Conservation (phyloP, 2,329 filamentous ascomycete genomes). For the Emergomyces pasteurianus region DNA sequence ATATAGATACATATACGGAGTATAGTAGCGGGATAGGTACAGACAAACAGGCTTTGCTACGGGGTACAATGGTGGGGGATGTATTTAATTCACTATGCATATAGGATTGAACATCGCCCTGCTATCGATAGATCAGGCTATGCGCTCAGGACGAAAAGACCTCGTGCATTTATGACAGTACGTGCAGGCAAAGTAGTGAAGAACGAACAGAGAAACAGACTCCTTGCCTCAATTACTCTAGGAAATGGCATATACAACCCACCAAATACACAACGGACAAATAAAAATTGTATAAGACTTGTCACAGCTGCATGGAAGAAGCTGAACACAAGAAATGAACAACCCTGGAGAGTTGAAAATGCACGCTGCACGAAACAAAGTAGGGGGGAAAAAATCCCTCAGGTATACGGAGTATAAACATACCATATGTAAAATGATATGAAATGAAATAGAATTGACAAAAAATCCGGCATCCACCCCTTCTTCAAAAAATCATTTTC, state of each 20-base stretch:
- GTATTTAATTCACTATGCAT: too few relatives aligned
- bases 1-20: too few relatives aligned
- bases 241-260: neutral
- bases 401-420: neutral
- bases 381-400: neutral
- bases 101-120: too few relatives aligned
- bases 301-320: neutral
- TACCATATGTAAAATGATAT: neutral
- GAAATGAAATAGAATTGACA: neutral
- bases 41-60: too few relatives aligned
- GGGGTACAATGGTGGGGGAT: too few relatives aligned
- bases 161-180: too few relatives aligned
- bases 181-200: too few relatives aligned
- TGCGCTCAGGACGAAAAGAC: too few relatives aligned
- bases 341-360: neutral
- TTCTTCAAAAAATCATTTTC: neutral
- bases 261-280: neutral
- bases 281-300: neutral
- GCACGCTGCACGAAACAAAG: neutral
- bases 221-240: too few relatives aligned
- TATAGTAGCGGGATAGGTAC: too few relatives aligned
- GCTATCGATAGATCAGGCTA: too few relatives aligned
- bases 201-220: too few relatives aligned
- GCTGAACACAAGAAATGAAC: neutral
- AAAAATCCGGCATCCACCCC: neutral